Percentiles rank a stretch among this genome's conserved stretches.
Evolutionary conservation across 305 asterid species (phyloP).

Genomic region (Rubia tinctorum): DNA sequence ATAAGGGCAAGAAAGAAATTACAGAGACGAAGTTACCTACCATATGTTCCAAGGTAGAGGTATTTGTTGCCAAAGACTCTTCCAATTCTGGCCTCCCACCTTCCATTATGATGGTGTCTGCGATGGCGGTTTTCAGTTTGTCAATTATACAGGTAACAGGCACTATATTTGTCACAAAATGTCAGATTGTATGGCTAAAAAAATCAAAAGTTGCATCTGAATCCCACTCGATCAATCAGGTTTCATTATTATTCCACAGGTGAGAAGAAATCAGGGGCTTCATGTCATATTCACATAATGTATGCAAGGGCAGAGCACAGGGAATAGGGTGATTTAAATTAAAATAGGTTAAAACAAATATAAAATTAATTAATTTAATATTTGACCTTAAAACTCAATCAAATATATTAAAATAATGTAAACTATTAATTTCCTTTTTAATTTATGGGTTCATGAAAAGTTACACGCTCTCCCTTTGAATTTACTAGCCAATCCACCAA

Average conservation of each 20-base stretch:
- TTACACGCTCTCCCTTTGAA: too few species aligned
- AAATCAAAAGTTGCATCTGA: not conserved
- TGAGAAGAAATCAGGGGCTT: too few species aligned
- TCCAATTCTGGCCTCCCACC: slow-evolving; percentile 90
- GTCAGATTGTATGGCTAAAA: not conserved
- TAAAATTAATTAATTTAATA: too few species aligned
- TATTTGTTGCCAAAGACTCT: slow-evolving; percentile 82
- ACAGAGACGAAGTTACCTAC: slow-evolving; percentile 37
- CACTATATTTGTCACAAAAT: not conserved
- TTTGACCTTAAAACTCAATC: too few species aligned
- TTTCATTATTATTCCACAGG: too few species aligned
- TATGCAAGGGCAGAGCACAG: not conserved
- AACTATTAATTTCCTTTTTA: too few species aligned
- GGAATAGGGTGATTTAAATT: too few species aligned
- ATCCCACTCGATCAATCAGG: slow-evolving; percentile 3
- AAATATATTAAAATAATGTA: too few species aligned
- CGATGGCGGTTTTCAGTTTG: slow-evolving; percentile 10
- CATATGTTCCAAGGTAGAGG: slow-evolving; percentile 80
- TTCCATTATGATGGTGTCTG: slow-evolving; percentile 85
- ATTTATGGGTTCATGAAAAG: too few species aligned
- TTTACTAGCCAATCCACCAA: too few species aligned
- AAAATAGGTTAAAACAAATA: too few species aligned
- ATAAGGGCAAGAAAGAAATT: too few species aligned
- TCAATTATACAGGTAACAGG: not conserved
- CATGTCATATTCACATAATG: slow-evolving; percentile 4